Evolutionary conservation across 768 basidiomycete genomes (phyloP).

Genomic region (Sporobolomyces phaffii): DNA sequence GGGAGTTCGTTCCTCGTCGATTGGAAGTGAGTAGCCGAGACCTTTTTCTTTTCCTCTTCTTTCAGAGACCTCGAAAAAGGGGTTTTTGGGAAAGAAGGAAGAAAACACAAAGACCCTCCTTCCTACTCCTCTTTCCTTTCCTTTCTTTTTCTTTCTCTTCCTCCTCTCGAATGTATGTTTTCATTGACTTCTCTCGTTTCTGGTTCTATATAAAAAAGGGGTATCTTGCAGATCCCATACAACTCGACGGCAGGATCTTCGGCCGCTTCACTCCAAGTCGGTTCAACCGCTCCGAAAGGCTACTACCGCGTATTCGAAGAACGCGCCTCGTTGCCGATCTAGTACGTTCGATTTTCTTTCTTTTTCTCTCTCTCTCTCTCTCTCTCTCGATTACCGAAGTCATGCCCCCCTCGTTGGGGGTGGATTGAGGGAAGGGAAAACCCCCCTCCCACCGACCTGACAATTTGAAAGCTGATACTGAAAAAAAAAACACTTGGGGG

Average conservation of each 20-base stretch:
- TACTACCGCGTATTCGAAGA: slow-evolving; percentile 14
- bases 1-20: slow-evolving; percentile 21
- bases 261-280: neutral
- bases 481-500: no score
- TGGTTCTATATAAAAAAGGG: neutral
- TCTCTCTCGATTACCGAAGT: no score
- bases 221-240: slow-evolving; percentile 19
- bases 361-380: neutral
- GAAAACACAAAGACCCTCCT: neutral
- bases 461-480: no score
- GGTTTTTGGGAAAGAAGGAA: no score
- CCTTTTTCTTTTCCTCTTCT: no score
- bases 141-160: neutral
- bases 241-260: neutral
- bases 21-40: slow-evolving; percentile 8
- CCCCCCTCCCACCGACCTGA: no score
- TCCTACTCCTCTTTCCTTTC: neutral
- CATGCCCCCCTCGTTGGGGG: neutral
- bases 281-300: neutral
- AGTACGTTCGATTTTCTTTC: slow-evolving; percentile 4
- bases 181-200: no score
- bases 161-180: no score
- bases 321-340: neutral
- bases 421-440: no score
- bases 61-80: no score